Percentiles rank a stretch among this genome's conserved stretches.
These are phyloP conservation scores for Melastoma malabathricum DNA, from an alignment of 345 rosid genomes.

Conservation along the genomic window DNA sequence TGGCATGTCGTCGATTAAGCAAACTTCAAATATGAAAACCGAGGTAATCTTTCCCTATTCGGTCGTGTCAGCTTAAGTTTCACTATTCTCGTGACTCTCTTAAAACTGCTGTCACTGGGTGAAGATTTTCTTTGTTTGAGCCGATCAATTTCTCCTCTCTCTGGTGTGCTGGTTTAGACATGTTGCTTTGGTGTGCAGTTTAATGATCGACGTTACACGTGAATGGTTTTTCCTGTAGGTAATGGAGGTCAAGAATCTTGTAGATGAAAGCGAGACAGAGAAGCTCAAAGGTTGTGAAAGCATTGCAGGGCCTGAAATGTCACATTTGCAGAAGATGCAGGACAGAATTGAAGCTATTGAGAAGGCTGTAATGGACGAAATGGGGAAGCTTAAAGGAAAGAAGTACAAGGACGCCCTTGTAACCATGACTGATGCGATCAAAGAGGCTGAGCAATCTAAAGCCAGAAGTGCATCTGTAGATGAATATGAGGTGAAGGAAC, in stretches of 20 bases:
- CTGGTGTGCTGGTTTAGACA: no score
- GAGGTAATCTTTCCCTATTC: constrained; percentile 5
- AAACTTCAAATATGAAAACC: constrained; percentile 18
- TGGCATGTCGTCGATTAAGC: constrained; percentile 43
- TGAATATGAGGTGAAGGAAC: not conserved
- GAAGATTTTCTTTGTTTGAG: no score
- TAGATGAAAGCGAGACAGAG: constrained; percentile 12
- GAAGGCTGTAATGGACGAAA: constrained; percentile 43
- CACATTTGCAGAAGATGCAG: constrained; percentile 39
- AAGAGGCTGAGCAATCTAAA: not conserved
- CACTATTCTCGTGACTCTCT: not conserved
- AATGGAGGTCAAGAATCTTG: constrained; percentile 7
- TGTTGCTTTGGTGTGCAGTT: no score
- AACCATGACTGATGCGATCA: constrained; percentile 7
- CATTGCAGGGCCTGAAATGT: constrained; percentile 20
- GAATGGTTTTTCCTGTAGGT: constrained; percentile 7
- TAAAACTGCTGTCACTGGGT: no score
- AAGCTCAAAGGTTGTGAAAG: constrained; percentile 16
- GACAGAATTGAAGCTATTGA: constrained; percentile 37
- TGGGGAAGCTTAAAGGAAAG: constrained; percentile 22
- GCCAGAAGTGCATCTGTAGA: not conserved
- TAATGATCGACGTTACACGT: no score
- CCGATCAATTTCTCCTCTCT: not conserved
- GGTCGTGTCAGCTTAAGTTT: constrained; percentile 19
- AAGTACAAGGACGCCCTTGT: constrained; percentile 13